Conservation (phyloP, 768 basidiomycete genomes). For the Myochromella boudieri region DNA sequence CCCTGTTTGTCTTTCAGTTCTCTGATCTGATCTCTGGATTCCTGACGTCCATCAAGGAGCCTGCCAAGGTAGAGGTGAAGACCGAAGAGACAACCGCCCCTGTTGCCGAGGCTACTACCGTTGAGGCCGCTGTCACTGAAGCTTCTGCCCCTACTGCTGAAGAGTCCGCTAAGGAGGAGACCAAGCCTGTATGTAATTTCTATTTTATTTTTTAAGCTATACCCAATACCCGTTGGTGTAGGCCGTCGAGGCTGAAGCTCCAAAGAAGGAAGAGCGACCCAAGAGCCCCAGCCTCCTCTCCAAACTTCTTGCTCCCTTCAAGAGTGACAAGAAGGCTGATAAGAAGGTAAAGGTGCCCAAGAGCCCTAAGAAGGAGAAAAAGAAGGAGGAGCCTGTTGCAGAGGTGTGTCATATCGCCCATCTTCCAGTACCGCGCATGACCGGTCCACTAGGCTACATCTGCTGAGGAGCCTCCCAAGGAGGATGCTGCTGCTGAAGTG, state of each 20-base stretch:
- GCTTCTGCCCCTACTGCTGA: constrained; percentile 22
- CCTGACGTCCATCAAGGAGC: constrained; percentile 16
- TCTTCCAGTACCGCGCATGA: neutral
- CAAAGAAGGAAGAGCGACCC: constrained; percentile 78
- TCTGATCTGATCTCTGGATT: neutral
- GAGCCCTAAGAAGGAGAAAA: constrained; percentile 82
- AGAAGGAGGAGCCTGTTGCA: constrained; percentile 71
- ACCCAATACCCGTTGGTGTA: constrained; percentile 21
- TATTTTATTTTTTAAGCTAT: constrained; percentile 1
- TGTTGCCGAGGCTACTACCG: constrained; percentile 13
- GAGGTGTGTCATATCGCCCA: constrained; percentile 41
- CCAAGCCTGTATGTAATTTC: constrained; percentile 36
- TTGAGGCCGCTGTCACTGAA: constrained; percentile 18
- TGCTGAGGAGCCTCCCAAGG: constrained; percentile 39
- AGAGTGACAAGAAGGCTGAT: constrained; percentile 62
- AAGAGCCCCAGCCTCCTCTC: constrained; percentile 77
- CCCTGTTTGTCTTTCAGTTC: constrained; percentile 19
- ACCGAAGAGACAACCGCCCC: constrained; percentile 22
- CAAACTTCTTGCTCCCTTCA: constrained; percentile 81
- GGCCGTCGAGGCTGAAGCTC: constrained; percentile 43
- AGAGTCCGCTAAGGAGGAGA: constrained; percentile 38
- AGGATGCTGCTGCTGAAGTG: constrained; percentile 29
- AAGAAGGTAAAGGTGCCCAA: constrained; percentile 68
- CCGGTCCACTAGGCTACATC: constrained; percentile 23
- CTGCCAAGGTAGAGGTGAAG: constrained; percentile 44